Base-by-base conservation (phyloP, 345 rosid genomes). In the Eucalyptus cloeziana region DNA sequence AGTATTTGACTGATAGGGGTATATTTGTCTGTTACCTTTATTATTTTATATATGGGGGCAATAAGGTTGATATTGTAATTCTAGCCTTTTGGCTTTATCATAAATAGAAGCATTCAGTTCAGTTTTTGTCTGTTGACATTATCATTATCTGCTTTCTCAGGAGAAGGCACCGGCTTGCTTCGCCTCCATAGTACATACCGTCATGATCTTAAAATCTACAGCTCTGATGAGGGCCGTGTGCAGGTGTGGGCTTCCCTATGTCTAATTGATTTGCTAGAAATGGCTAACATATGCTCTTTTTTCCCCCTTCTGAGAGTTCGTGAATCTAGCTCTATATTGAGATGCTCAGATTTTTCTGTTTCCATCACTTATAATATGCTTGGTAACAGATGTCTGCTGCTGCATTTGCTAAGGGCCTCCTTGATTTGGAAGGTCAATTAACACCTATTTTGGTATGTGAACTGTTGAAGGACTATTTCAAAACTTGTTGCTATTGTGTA, bases 181-280 rank as follows among this genome's bases (percentile, higher is more conserved):
- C 99, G 99, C 89, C 98, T 98, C 87, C 99, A 97, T 90, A 98
- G 99, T 89, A 98, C 99, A 50, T 97, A 98, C 86, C 99, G 99
- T 58, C 99, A 98, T 92, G 99, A 97, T 92, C 96, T 98, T 89
- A 98, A 98, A 93, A 98, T 97, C 92, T 98, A 98, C 94, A 98
- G 99, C 93, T 98, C 99, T 54, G 99, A 98, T 88, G 99, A 98
- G 95, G 99, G 99, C 54, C 99, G 99, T 88, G 99, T 97, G 88
- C 99, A 98, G 98, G 98, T 97, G 93, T 91, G 81, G 43, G 44
- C 87, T 89, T 69, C 80, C 80, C 44, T 69, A 69, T 4, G 44
- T 16, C 13, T 69, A 17, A 3, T 33, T 69, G 11, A 69, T 69
- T 69, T 33, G 43, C 76, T 69, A 69, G 5, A 69, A 33, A 33